Conservation (phyloP, 768 basidiomycete genomes). For the Auricularia sp. region DNA sequence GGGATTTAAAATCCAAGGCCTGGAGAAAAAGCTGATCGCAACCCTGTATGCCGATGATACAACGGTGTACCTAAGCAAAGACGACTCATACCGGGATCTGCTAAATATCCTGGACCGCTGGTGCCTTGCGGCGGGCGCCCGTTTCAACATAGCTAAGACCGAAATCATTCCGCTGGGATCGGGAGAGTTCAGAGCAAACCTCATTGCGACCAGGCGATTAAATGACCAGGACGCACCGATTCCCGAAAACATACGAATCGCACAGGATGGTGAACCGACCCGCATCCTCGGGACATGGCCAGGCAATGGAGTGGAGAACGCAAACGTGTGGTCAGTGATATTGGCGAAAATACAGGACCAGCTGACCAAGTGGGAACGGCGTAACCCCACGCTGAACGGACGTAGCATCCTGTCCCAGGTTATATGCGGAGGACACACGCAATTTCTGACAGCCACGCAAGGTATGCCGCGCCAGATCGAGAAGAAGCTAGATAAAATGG, state of each 20-base stretch:
- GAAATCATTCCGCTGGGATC: slow-evolving; percentile 26
- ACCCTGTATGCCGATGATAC: slow-evolving; percentile 35
- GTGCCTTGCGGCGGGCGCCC: slow-evolving; percentile 31
- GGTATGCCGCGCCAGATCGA: slow-evolving; percentile 24
- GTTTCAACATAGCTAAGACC: slow-evolving; percentile 33
- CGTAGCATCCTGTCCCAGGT: slow-evolving; percentile 17
- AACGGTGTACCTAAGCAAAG: slow-evolving; percentile 22
- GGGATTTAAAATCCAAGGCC: too few relatives aligned
- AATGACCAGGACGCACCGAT: neutral
- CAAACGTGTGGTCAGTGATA: neutral
- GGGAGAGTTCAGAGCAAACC: slow-evolving; percentile 8
- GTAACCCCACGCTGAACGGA: slow-evolving; percentile 17
- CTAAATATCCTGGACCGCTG: slow-evolving; percentile 23
- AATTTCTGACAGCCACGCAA: slow-evolving; percentile 26
- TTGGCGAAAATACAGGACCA: too few relatives aligned
- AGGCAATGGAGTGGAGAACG: slow-evolving; percentile 18
- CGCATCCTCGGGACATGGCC: slow-evolving; percentile 24
- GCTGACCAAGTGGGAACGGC: too few relatives aligned
- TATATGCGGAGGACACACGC: slow-evolving; percentile 21
- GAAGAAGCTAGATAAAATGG: slow-evolving; percentile 12
- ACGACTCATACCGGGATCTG: slow-evolving; percentile 19
- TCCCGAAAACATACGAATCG: slow-evolving; percentile 18
- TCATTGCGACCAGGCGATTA: neutral
- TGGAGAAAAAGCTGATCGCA: slow-evolving; percentile 13
- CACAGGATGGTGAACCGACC: slow-evolving; percentile 17